Conservation (phyloP, 2,329 filamentous ascomycete genomes). For the Diaporthe citrichinensis region DNA sequence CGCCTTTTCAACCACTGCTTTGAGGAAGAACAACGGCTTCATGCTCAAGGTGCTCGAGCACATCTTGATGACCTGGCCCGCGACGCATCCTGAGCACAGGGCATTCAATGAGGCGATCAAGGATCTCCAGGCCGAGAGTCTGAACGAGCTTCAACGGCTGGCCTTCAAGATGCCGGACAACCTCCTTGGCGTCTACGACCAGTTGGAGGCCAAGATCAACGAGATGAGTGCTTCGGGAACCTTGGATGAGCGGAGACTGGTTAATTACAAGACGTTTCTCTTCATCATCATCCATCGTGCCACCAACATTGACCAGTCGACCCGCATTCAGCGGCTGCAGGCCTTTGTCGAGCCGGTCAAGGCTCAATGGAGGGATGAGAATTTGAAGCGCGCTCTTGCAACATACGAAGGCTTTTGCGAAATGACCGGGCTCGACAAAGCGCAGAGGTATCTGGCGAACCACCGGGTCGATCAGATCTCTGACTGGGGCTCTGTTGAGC, state of each 20-base stretch:
- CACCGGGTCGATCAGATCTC: slow-evolving; percentile 80
- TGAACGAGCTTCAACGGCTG: slow-evolving; percentile 88
- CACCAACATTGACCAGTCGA: slow-evolving; percentile 77
- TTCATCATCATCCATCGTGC: slow-evolving; percentile 97
- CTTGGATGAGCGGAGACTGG: slow-evolving; percentile 85
- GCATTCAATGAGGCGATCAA: slow-evolving; percentile 91
- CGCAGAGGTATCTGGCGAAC: slow-evolving; percentile 82
- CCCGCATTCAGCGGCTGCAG: slow-evolving; percentile 79
- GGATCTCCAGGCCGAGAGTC: slow-evolving; percentile 86
- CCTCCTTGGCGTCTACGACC: slow-evolving; percentile 87
- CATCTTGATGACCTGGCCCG: slow-evolving; percentile 86
- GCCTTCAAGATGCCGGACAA: slow-evolving; percentile 94
- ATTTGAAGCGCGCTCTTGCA: slow-evolving; percentile 77
- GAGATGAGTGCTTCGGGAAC: slow-evolving; percentile 81
- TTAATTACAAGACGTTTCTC: slow-evolving; percentile 90
- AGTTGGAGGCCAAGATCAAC: slow-evolving; percentile 86
- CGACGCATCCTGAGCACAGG: slow-evolving; percentile 77
- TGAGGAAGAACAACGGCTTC: slow-evolving; percentile 83
- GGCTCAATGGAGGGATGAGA: slow-evolving; percentile 81
- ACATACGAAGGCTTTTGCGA: slow-evolving; percentile 85
- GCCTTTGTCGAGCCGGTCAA: slow-evolving; percentile 88
- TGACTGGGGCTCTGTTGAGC: slow-evolving; percentile 84
- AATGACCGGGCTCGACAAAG: slow-evolving; percentile 82
- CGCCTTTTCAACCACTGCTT: slow-evolving; percentile 84
- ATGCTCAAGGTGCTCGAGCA: slow-evolving; percentile 93